Evolutionary conservation across 768 basidiomycete species (phyloP).

Genomic region (Suillus lakei): DNA sequence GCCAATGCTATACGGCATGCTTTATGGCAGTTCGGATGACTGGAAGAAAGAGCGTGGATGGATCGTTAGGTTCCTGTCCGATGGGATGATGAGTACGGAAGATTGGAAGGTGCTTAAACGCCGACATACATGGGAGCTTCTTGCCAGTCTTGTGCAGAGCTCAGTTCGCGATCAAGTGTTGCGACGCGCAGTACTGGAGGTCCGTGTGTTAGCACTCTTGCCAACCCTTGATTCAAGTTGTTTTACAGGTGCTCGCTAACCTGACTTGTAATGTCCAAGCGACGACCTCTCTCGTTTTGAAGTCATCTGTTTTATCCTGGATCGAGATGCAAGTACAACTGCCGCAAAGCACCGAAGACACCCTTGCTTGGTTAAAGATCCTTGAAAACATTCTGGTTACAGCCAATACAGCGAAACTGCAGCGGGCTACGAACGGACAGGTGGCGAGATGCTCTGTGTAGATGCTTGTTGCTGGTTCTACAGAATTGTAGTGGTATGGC

Average conservation of each 20-base stretch:
- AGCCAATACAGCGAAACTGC: conserved; percentile 54
- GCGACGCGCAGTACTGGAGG: conserved; percentile 70
- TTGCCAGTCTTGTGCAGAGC: conserved; percentile 82
- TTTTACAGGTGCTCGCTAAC: conserved; percentile 73
- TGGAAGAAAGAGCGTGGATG: conserved; percentile 91
- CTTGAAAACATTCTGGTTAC: conserved; percentile 65
- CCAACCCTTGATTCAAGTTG: not conserved
- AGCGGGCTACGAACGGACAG: conserved; percentile 56
- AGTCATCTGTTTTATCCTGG: conserved; percentile 79
- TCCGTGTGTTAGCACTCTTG: conserved; percentile 32
- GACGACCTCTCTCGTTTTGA: conserved; percentile 69
- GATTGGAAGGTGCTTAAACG: conserved; percentile 86
- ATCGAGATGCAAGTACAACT: conserved; percentile 69
- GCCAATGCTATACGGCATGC: conserved; percentile 87
- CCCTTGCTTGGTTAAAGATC: conserved; percentile 66
- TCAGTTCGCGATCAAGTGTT: conserved; percentile 55
- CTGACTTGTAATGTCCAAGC: conserved; percentile 74
- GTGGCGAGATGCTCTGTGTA: conserved; percentile 60
- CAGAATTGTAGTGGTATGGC: conserved; percentile 23
- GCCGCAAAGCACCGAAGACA: conserved; percentile 36
- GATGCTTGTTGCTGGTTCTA: conserved; percentile 54
- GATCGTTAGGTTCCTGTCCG: conserved; percentile 83
- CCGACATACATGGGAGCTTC: conserved; percentile 86
- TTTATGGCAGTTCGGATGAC: conserved; percentile 78
- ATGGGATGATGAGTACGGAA: conserved; percentile 73